phyloP scores from a whole-genome alignment of 2,329 filamentous ascomycete species.

The Penicillium sp. region DNA sequence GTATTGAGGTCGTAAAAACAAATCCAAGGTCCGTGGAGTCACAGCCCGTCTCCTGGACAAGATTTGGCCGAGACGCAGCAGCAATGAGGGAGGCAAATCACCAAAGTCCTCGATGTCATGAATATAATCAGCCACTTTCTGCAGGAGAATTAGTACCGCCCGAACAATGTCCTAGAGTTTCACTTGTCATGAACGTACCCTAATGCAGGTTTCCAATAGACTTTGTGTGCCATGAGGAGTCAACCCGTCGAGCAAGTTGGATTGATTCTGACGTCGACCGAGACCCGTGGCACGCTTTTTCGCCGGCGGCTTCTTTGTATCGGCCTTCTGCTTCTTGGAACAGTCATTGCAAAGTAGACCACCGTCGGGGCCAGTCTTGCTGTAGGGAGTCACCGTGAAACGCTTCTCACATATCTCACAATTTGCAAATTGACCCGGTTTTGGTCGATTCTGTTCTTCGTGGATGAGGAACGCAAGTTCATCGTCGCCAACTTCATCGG shows the following conservation, averaged over 20 bases:
- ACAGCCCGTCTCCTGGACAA: conserved; percentile 61
- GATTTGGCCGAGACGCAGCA: conserved; percentile 59
- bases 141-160: conserved; percentile 17
- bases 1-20: conserved; percentile 52
- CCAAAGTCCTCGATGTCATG: conserved; percentile 63
- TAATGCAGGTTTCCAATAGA: conserved; percentile 56
- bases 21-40: conserved; percentile 45
- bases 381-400: conserved; percentile 90
- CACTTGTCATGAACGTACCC: conserved; percentile 34
- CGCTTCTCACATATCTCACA: conserved; percentile 81
- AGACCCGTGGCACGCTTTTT: conserved; percentile 55
- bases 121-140: conserved; percentile 60
- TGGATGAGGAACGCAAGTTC: conserved; percentile 51
- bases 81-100: conserved; percentile 55
- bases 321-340: conserved; percentile 67
- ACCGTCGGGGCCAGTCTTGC: conserved; percentile 73
- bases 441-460: conserved; percentile 54
- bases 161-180: neutral
- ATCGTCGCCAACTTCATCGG: too few relatives aligned
- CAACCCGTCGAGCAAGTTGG: conserved; percentile 75
- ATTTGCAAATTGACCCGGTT: conserved; percentile 84
- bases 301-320: conserved; percentile 55
- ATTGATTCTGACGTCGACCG: conserved; percentile 72
- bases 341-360: conserved; percentile 82
- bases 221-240: conserved; percentile 43